A percentile compares a stretch with the other conserved stretches of the same genome.
These are phyloP conservation scores for Phialocephala sp. DNA, from an alignment of 2,329 filamentous ascomycete genomes.

Conservation along the genomic window DNA sequence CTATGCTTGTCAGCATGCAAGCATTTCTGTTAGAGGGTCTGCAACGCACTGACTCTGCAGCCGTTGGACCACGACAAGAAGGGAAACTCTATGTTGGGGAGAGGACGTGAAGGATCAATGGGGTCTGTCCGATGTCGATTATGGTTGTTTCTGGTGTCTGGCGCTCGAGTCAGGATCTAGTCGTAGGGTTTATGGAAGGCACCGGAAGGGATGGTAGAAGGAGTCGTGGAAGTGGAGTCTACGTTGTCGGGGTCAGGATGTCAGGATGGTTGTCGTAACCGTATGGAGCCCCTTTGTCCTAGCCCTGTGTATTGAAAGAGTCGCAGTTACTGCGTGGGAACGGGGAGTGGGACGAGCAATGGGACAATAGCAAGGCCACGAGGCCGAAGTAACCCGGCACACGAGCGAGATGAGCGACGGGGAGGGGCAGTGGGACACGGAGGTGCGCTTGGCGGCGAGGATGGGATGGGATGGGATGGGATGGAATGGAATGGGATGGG, in stretches of 20 bases:
- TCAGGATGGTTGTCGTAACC: background rate
- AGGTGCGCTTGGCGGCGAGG: background rate
- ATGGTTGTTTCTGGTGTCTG: constrained; percentile 4
- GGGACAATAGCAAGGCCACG: constrained; percentile 2
- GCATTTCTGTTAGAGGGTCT: constrained; percentile 9
- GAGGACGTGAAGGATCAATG: constrained; percentile 4
- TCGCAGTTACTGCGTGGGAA: constrained; percentile 5
- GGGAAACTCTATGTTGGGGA: background rate
- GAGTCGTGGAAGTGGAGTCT: background rate
- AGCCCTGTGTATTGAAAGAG: background rate
- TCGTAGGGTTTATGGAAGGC: background rate
- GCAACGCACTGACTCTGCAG: constrained; percentile 17
- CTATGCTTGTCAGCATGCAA: constrained; percentile 18
- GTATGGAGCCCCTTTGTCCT: background rate
- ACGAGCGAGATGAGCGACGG: background rate
- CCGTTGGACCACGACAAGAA: background rate
- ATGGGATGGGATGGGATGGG: background rate
- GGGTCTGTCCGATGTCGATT: background rate
- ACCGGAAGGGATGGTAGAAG: background rate
- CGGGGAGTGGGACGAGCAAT: background rate
- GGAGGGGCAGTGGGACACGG: background rate
- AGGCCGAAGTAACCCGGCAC: background rate
- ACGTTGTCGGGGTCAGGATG: background rate
- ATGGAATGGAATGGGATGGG: background rate
- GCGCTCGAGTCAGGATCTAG: background rate